Base-by-base conservation (phyloP, 371 early-diverging fungal genomes). In the Cokeromyces recurvatus region DNA sequence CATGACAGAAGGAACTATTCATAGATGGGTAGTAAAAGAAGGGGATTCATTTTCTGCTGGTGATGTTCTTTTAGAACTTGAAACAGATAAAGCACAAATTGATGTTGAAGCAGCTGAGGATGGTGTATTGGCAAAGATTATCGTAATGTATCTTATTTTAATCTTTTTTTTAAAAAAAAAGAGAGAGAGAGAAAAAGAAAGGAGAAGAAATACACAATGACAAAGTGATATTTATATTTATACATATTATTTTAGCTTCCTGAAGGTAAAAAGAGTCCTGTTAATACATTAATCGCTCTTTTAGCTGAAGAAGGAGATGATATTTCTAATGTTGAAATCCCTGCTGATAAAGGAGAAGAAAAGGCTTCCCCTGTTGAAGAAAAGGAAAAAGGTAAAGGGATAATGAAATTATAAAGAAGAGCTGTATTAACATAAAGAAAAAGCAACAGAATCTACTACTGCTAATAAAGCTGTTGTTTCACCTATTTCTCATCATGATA, bases 41-140 rank as follows among this genome's bases (percentile, higher is more conserved):
- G 88, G 97, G 23, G 94, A 96, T 46, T 59, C 76, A 43, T 85
- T 94, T 57, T 36, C 68, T 40, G 87, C 92, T 32, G 97, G 97
- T 25, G 95, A 95, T 54, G 82, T 92, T 27, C 64, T 96, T 15
- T 77, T 89, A 23, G 94, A 94, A 73, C 86, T 97, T 43, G 95
- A 95, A 66, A 95, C 97, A 3, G 97, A 97, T 64, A 97, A 97
- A 77, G 97, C 97, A 8, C 91, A 92, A 72, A 97, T 97, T 84
- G 95, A 95, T 60, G 92, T 95, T 17, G 97, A 97, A 64, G 92
- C 90, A 46, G 82, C 86, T 55, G 97, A 97, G 31, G 95, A 97
- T 59, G 97, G 97, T 29, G 80, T 90, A 44, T 68, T 97, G 34
- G 97, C 92, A 44, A 92, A 93, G 78, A 90, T 93, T 57, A 55